Conservation (phyloP, 495 filamentous ascomycete genomes). For the Talaromyces proteolyticus region DNA sequence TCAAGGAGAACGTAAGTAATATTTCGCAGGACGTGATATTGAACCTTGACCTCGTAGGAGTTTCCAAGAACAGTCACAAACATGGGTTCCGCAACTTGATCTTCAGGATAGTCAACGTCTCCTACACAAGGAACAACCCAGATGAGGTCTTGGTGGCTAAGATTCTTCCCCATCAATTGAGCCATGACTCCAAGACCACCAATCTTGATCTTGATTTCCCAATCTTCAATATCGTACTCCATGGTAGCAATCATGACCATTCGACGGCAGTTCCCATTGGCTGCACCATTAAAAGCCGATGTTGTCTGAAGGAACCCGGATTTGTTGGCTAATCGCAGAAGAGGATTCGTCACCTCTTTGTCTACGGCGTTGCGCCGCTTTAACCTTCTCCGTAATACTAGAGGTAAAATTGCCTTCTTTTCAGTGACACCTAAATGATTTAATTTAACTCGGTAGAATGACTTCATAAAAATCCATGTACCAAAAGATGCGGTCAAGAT, state of each 20-base stretch:
- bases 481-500: constrained; percentile 40
- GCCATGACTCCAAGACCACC: constrained; percentile 67
- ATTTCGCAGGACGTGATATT: constrained; percentile 60
- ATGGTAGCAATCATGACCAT: constrained; percentile 64
- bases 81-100: constrained; percentile 57
- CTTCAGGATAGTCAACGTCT: constrained; percentile 58
- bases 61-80: constrained; percentile 60
- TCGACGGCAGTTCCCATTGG: constrained; percentile 35
- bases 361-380: constrained; percentile 11
- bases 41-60: constrained; percentile 57
- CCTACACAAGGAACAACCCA: constrained; percentile 77
- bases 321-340: constrained; percentile 31
- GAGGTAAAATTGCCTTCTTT: constrained; percentile 36
- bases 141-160: constrained; percentile 61
- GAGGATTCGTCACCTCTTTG: constrained; percentile 20
- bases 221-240: constrained; percentile 71
- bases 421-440: constrained; percentile 57
- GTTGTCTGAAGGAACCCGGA: constrained; percentile 40
- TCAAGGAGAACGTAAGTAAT: constrained; percentile 71
- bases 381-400: constrained; percentile 26
- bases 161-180: constrained; percentile 65
- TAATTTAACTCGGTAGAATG: constrained; percentile 68
- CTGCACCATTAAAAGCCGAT: constrained; percentile 31
- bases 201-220: constrained; percentile 68
- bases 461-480: constrained; percentile 55